These are phyloP conservation scores for Didymella segeticola DNA, from an alignment of 2,329 filamentous ascomycete genomes.

Conservation along the genomic window DNA sequence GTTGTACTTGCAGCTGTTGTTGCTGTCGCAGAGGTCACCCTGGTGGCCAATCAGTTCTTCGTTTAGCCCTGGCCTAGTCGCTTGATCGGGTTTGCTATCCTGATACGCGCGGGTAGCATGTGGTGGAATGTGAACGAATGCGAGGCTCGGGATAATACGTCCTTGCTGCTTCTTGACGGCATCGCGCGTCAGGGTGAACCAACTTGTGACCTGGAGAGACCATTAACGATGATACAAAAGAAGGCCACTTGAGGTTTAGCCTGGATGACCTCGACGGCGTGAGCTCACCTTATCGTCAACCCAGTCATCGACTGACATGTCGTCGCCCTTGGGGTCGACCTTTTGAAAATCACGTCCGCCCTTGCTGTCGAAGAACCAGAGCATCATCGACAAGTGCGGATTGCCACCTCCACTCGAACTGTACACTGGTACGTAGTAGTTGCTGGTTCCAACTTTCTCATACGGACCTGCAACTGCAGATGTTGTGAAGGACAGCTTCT, in stretches of 20 bases:
- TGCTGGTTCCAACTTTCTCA: conserved; percentile 51
- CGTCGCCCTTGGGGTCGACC: conserved; percentile 20
- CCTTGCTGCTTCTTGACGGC: conserved; percentile 36
- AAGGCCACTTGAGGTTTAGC: background rate
- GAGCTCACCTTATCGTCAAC: conserved; percentile 32
- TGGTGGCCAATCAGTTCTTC: conserved; percentile 34
- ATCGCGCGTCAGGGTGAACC: conserved; percentile 32
- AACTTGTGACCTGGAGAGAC: conserved; percentile 29
- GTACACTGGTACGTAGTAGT: conserved; percentile 63
- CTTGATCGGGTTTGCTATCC: conserved; percentile 55
- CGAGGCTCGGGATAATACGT: conserved; percentile 56
- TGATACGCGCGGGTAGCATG: conserved; percentile 43
- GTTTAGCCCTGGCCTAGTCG: conserved; percentile 52
- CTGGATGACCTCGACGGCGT: background rate
- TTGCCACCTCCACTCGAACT: conserved; percentile 40
- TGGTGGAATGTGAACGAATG: conserved; percentile 62
- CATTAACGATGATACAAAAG: background rate
- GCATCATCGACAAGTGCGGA: conserved; percentile 53
- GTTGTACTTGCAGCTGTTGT: conserved; percentile 42
- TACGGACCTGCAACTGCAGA: conserved; percentile 50
- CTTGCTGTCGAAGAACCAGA: conserved; percentile 74
- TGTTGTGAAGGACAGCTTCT: conserved; percentile 50
- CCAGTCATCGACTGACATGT: conserved; percentile 22
- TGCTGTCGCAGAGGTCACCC: conserved; percentile 25
- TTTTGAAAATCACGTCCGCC: conserved; percentile 30